Percentiles rank a stretch among this genome's conserved stretches.
Evolutionary conservation across 2,329 filamentous ascomycete species (phyloP).

Genomic region (Ilyonectria robusta): DNA sequence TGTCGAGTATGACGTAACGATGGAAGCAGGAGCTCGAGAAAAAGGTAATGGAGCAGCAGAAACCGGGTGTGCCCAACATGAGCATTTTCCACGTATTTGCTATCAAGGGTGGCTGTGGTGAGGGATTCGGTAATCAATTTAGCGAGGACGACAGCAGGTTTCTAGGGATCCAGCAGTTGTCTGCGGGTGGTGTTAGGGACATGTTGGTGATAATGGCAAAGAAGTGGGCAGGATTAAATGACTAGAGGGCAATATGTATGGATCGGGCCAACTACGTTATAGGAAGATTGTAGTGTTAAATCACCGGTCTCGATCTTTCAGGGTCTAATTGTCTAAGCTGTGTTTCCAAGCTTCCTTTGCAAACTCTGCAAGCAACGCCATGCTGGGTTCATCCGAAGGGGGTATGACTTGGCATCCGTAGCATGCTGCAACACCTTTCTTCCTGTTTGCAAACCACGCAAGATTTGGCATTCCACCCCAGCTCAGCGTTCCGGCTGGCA

Average conservation of each 20-base stretch:
- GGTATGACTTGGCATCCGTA: slow-evolving; percentile 13
- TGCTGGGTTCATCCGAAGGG: neutral
- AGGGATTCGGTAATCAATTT: neutral
- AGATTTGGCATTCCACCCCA: slow-evolving; percentile 11
- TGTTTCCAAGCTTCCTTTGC: slow-evolving; percentile 1
- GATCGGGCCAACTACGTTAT: too few relatives aligned
- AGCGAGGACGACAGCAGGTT: neutral
- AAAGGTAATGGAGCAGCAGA: neutral
- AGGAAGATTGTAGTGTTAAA: too few relatives aligned
- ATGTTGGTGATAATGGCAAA: too few relatives aligned
- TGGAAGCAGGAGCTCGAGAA: neutral
- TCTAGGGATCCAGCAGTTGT: neutral
- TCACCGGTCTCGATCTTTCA: too few relatives aligned
- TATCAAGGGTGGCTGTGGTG: neutral
- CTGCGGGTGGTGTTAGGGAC: neutral
- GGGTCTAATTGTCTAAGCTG: neutral
- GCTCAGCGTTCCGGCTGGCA: slow-evolving; percentile 1
- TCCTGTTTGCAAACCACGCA: slow-evolving; percentile 8
- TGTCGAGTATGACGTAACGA: too few relatives aligned
- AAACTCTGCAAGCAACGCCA: neutral
- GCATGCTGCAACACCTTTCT: neutral
- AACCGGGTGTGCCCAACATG: neutral
- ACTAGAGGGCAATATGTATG: too few relatives aligned
- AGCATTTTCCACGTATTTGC: neutral
- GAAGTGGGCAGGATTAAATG: too few relatives aligned